Evolutionary conservation across 176 grass and related monocot genomes (phyloP), one percentile per base, ranked within the genome.

Genomic region (Pontederia crassipes): DNA sequence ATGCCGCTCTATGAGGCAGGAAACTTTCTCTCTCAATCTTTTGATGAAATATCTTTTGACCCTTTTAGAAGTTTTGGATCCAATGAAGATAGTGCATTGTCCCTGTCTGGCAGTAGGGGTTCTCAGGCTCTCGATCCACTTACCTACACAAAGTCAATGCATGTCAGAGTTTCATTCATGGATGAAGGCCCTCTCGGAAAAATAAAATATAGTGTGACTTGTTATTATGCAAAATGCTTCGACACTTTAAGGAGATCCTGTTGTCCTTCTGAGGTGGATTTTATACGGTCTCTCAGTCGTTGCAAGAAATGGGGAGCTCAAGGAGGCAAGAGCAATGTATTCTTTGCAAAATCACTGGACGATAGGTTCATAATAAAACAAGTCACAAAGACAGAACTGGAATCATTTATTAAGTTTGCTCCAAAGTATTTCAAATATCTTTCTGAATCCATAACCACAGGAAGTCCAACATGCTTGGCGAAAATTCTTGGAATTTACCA

Each of bases 401-500:
- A 92, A 62, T 98, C 93, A 56, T 98, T 98, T 66, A 84, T 86
- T 70, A 85, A 92, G 74, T 98, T 98, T 77, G 93, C 81, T 66
- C 93, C 82, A 28, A 74, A 84, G 9, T 98, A 98, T 76, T 98
- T 98, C 61, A 78, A 88, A 35, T 98, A 98, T 65, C 52, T 89
- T 32, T 85, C 82, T 0, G 87, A 98, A 52, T 92, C 93, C 8
- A 98, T 98, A 75, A 46, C 64, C 71, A 89, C 81, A 51, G 73
- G 83, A 46, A 89, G 88, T 70, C 93, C 93, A 70, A 92, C 93
- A 80, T 86, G 88, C 77, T 82, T 98, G 52, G 88, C 93, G 66
- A 98, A 98, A 81, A 85, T 98, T 85, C 80, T 92, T 47, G 93
- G 93, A 66, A 92, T 98, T 74, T 98, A 98, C 92, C 87, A 92